These are phyloP conservation scores for Leucosporidium scottii DNA, from an alignment of 768 basidiomycete species.

Conservation along the genomic window DNA sequence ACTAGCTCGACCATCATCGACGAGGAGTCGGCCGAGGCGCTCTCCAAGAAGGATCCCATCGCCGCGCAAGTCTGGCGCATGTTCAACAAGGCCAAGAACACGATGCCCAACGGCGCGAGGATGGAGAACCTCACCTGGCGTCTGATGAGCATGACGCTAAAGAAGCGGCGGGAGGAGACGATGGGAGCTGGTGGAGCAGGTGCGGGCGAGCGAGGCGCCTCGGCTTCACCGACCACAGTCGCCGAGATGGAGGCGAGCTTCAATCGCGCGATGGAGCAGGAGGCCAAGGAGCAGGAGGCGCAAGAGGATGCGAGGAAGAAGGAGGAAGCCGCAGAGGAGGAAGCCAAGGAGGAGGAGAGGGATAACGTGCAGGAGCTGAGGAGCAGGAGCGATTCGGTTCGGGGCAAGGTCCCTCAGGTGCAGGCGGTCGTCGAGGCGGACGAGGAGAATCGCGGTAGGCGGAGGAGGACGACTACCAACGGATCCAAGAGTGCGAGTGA, in stretches of 20 bases:
- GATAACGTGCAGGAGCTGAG: conserved; percentile 4
- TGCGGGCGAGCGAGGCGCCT: background rate
- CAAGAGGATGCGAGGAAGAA: background rate
- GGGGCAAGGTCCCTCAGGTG: background rate
- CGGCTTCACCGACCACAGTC: conserved; percentile 11
- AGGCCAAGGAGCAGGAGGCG: background rate
- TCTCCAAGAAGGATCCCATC: conserved; percentile 63
- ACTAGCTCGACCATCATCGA: conserved; percentile 25
- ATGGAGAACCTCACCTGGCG: conserved; percentile 99
- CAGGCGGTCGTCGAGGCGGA: conserved; percentile 1
- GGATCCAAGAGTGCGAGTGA: conserved; percentile 26
- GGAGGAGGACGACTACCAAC: conserved; percentile 41
- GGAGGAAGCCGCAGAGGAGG: background rate
- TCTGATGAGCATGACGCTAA: conserved; percentile 92
- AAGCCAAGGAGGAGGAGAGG: conserved; percentile 1
- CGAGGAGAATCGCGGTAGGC: conserved; percentile 38
- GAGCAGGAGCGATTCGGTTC: background rate
- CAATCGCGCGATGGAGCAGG: conserved; percentile 1
- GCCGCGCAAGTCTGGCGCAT: conserved; percentile 97
- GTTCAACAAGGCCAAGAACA: conserved; percentile 84
- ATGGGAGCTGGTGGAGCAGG: conserved; percentile 34
- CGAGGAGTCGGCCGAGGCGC: conserved; percentile 25
- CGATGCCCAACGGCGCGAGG: conserved; percentile 79
- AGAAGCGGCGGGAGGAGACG: conserved; percentile 73
- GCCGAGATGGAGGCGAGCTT: conserved; percentile 13